Base-by-base conservation (phyloP, 2,329 filamentous ascomycete species). In the Ophiocordyceps camponoti-rufipedis region DNA sequence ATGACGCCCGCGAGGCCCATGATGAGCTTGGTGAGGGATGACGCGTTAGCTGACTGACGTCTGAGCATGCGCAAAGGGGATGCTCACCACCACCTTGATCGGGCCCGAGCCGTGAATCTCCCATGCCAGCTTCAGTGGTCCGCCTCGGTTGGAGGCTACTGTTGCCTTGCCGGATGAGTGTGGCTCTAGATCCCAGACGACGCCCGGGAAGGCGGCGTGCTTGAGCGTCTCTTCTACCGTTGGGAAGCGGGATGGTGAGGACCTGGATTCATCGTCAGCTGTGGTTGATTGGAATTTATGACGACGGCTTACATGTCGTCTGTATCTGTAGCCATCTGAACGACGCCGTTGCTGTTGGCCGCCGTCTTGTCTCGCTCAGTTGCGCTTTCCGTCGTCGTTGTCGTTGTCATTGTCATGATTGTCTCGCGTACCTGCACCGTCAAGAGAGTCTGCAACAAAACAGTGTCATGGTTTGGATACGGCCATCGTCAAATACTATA, bases 21-120 rank as follows among this genome's bases (percentile, higher is more conserved):
- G 54, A 93, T 72, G 65, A 84, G 78, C 84, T 88, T 43, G 3
- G 18, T 32, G 23, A 23, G 23, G 23, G 5, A 5, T 23, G 23
- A 23, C 23, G 23, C 23, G 23, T 23, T 23, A 23, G 23, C 23
- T 23, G 23, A 5, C 3, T 23, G 23, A n/a, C n/a, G n/a, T n/a
- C 5, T 23, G 23, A 5, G 23, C 23, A 5, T 23, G 23, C 23
- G 23, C 23, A 23, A 23, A 5, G 23, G 23, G 23, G 5, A 23
- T 23, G 23, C 23, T 23, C 23, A 23, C 23, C 23, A 23, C 23
- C 23, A 91, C 64, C 65, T 83, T 82, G 51, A 73, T 69, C 43
- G 80, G 74, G 4, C 85, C 85, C 49, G 71, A 65, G 46, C 86
- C 85, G 64, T 94, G 85, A 43, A 91, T 68, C 61, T 91, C 83